A percentile compares a stretch with the other conserved stretches of the same genome.
These are phyloP conservation scores for Botrytis elliptica DNA, from an alignment of 2,329 filamentous ascomycete genomes.

Conservation along the genomic window DNA sequence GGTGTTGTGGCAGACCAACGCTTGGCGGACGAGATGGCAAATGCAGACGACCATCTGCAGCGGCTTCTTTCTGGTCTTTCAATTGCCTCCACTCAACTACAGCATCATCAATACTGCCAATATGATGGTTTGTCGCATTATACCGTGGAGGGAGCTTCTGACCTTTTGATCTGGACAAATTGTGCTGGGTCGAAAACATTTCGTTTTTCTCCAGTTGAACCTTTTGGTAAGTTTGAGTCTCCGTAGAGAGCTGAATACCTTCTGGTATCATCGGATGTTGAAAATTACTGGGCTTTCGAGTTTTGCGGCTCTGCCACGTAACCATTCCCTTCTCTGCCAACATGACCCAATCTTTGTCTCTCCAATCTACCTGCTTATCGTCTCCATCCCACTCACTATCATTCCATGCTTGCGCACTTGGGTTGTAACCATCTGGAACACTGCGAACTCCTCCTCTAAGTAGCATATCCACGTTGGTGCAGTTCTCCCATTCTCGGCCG, in stretches of 20 bases:
- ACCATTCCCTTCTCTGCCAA: neutral
- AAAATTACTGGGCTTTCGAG: no score
- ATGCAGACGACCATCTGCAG: neutral
- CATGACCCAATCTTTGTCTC: constrained; percentile 16
- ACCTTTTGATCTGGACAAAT: neutral
- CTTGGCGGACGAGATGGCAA: neutral
- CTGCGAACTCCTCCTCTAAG: neutral
- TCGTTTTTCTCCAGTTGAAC: neutral
- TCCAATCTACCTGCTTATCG: constrained; percentile 9
- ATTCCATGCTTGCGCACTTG: neutral
- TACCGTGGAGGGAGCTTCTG: neutral
- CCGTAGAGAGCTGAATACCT: no score
- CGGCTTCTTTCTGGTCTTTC: neutral
- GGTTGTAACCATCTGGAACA: neutral
- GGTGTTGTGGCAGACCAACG: neutral
- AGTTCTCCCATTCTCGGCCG: constrained; percentile 14
- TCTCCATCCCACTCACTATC: constrained; percentile 17
- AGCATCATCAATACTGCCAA: neutral
- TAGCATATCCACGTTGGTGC: neutral
- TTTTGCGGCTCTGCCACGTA: neutral
- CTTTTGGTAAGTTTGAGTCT: neutral
- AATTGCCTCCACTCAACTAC: neutral
- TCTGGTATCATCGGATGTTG: neutral
- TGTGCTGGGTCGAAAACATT: neutral
- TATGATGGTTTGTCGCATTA: neutral